These are phyloP conservation scores for Clitopilus hobsonii DNA, from an alignment of 768 basidiomycete genomes.

Conservation along the genomic window DNA sequence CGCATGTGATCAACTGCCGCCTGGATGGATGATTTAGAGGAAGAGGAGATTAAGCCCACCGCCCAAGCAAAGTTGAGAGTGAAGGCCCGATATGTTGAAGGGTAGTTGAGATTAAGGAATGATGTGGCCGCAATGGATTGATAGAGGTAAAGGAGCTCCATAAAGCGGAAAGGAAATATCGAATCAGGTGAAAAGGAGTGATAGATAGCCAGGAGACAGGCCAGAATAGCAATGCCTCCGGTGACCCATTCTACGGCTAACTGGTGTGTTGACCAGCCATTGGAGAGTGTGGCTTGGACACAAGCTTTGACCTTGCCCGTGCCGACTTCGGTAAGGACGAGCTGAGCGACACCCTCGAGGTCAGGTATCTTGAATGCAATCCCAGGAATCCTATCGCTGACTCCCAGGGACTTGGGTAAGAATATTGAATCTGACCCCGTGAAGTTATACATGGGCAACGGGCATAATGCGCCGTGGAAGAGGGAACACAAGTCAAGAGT, in stretches of 20 bases:
- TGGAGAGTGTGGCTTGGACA: constrained; percentile 86
- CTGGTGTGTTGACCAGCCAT: constrained; percentile 83
- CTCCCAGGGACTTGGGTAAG: constrained; percentile 54
- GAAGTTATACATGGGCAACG: constrained; percentile 78
- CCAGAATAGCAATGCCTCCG: constrained; percentile 57
- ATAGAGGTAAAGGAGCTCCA: constrained; percentile 79
- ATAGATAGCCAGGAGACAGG: constrained; percentile 60
- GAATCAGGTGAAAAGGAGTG: constrained; percentile 53
- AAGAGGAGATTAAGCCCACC: constrained; percentile 62
- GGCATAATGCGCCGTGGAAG: constrained; percentile 79
- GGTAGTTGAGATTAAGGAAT: constrained; percentile 84
- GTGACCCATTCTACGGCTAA: constrained; percentile 74
- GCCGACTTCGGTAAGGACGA: constrained; percentile 63
- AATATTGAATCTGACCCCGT: constrained; percentile 72
- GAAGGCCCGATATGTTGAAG: constrained; percentile 76
- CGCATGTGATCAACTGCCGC: constrained; percentile 79
- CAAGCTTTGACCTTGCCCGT: constrained; percentile 81
- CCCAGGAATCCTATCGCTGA: constrained; percentile 56
- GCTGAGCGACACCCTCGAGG: constrained; percentile 83
- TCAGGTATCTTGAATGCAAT: constrained; percentile 89
- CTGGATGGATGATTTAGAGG: constrained; percentile 59
- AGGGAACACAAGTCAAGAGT: constrained; percentile 85
- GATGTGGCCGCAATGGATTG: constrained; percentile 80
- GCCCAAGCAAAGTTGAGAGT: constrained; percentile 89
- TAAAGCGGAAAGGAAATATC: constrained; percentile 67